Evolutionary conservation across 1,139 yeast genomes (phyloP).

Genomic region (Saccharomycopsis hybrid): DNA sequence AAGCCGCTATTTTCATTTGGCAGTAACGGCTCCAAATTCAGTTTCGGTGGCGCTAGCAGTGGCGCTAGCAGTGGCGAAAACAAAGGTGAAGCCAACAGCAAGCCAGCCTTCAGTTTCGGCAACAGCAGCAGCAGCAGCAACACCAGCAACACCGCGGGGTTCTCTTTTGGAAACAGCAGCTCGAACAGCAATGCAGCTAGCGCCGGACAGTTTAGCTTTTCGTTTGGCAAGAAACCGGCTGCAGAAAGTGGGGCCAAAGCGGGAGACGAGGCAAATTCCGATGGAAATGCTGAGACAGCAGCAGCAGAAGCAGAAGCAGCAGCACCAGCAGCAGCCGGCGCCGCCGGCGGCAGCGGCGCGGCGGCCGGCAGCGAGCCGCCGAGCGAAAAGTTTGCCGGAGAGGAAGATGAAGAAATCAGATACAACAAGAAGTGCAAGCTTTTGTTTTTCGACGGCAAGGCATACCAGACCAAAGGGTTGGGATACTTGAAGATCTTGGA

Average conservation of each 20-base stretch:
- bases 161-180: conserved; percentile 24
- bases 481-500: conserved; percentile 76
- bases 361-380: conserved; percentile 18
- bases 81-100: conserved; percentile 6
- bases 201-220: conserved; percentile 24
- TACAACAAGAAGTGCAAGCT: conserved; percentile 70
- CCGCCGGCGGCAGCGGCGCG: conserved; percentile 21
- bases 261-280: conserved; percentile 19
- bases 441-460: conserved; percentile 49
- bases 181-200: conserved; percentile 8
- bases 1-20: conserved; percentile 32
- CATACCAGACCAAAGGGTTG: conserved; percentile 54
- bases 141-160: conserved; percentile 10
- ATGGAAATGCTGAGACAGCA: conserved; percentile 26
- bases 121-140: conserved; percentile 12
- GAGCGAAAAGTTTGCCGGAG: conserved; percentile 57
- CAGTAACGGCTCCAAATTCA: not conserved
- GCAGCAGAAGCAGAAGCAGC: conserved; percentile 13
- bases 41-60: conserved; percentile 4
- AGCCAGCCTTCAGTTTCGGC: conserved; percentile 28
- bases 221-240: conserved; percentile 26
- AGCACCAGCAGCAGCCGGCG: conserved; percentile 27
- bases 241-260: conserved; percentile 22
- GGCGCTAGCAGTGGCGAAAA: not conserved
- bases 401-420: conserved; percentile 66